These are phyloP conservation scores for Candida labiduridarum DNA, from an alignment of 1,139 yeast species.

Conservation along the genomic window DNA sequence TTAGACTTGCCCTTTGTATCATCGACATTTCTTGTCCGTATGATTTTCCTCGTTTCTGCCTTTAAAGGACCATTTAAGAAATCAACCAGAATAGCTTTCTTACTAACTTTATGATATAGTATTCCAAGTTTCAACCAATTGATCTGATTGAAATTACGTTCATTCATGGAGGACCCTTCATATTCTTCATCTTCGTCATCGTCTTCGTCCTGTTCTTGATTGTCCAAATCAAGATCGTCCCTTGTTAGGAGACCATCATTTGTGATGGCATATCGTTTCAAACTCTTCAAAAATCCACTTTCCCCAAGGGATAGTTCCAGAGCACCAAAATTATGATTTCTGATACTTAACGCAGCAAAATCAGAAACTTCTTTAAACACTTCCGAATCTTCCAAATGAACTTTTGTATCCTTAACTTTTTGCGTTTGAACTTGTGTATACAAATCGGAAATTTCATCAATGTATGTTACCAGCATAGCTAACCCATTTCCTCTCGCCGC, in stretches of 20 bases:
- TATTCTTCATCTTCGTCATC: constrained; percentile 15
- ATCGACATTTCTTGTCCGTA: constrained; percentile 39
- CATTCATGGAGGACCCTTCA: constrained; percentile 16
- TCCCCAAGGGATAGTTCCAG: constrained; percentile 51
- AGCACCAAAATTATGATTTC: constrained; percentile 58
- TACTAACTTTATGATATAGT: constrained; percentile 49
- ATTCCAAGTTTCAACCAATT: constrained; percentile 68
- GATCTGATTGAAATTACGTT: constrained; percentile 37
- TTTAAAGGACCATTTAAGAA: constrained; percentile 75
- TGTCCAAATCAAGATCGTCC: constrained; percentile 13
- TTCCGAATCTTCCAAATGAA: constrained; percentile 38
- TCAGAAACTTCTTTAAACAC: constrained; percentile 42
- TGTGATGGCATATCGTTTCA: constrained; percentile 38
- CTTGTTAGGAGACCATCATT: constrained; percentile 7
- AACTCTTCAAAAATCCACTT: constrained; percentile 45
- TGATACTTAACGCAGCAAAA: constrained; percentile 54
- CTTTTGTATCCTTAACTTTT: constrained; percentile 26
- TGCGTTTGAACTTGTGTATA: constrained; percentile 34
- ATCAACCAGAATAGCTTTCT: constrained; percentile 53
- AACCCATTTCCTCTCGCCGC: constrained; percentile 42
- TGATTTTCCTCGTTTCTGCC: constrained; percentile 51
- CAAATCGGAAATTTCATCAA: constrained; percentile 31
- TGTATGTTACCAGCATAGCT: constrained; percentile 25
- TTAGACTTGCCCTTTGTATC: constrained; percentile 40
- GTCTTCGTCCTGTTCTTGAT: constrained; percentile 12